A percentile compares a stretch with the other conserved stretches of the same genome.
phyloP scores from a whole-genome alignment of 106 monocot species.

The Vanilla planifolia region DNA sequence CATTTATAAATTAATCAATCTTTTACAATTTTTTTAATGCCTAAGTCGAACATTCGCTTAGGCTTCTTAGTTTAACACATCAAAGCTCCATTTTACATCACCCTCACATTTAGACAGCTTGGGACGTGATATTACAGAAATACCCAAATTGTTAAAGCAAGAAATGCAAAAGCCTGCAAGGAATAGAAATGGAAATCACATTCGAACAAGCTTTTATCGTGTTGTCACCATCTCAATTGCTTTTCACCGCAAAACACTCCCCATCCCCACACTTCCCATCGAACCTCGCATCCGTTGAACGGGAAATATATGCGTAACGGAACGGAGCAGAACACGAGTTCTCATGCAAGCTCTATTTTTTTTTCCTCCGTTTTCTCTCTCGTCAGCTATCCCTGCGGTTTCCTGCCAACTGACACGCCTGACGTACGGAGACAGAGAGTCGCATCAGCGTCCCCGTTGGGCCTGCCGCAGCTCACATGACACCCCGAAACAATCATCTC shows the following conservation, averaged over 20 bases:
- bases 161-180: no score
- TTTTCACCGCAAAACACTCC: constrained; percentile 1
- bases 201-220: constrained; percentile 1
- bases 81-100: no score
- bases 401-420: constrained; percentile 20
- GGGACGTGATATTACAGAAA: no score
- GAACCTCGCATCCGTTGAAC: background rate
- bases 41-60: no score
- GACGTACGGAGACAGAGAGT: constrained; percentile 20
- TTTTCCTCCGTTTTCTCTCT: background rate
- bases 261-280: no score
- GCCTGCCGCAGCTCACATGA: constrained; percentile 9
- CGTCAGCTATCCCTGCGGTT: constrained; percentile 3
- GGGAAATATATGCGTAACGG: background rate
- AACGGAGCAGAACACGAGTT: background rate
- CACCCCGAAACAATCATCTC: background rate
- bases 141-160: no score
- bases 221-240: constrained; percentile 7
- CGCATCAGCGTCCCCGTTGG: constrained; percentile 15
- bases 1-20: no score
- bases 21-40: no score
- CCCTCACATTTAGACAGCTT: no score
- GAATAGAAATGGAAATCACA: constrained; percentile 12
- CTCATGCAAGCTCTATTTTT: background rate
- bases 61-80: no score